phyloP scores from a whole-genome alignment of 2,329 filamentous ascomycete genomes.

The Xylaria arbuscula region DNA sequence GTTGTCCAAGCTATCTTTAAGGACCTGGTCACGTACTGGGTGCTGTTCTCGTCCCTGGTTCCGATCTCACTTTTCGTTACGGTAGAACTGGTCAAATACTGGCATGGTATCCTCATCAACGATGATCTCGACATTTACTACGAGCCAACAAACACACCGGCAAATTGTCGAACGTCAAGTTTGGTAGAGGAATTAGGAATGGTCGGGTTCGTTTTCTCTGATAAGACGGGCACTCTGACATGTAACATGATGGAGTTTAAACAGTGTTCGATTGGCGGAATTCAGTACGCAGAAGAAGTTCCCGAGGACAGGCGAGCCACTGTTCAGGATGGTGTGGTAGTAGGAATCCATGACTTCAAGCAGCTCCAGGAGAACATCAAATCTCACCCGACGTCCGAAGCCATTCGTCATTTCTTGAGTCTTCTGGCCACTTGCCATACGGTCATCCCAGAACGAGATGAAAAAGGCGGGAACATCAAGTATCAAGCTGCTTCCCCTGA shows the following conservation, averaged over 20 bases:
- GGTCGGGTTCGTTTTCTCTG: conserved; percentile 98
- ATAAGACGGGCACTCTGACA: conserved; percentile 97
- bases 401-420: conserved; percentile 83
- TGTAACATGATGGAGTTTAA: conserved; percentile 99
- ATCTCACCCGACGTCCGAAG: conserved; percentile 61
- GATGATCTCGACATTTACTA: conserved; percentile 98
- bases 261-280: conserved; percentile 90
- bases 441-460: conserved; percentile 90
- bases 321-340: conserved; percentile 79
- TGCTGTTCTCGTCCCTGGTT: conserved; percentile 94
- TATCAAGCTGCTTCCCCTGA: conserved; percentile 98
- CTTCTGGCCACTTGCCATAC: conserved; percentile 94
- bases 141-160: conserved; percentile 92
- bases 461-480: conserved; percentile 84
- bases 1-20: conserved; percentile 86
- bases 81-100: conserved; percentile 97
- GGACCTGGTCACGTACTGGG: conserved; percentile 98
- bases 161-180: conserved; percentile 94
- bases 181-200: conserved; percentile 97
- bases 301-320: conserved; percentile 89
- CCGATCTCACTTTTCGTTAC: conserved; percentile 98
- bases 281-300: conserved; percentile 93
- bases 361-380: conserved; percentile 76
- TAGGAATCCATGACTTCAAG: conserved; percentile 87
- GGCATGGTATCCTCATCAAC: conserved; percentile 96